phyloP scores from a whole-genome alignment of 2,329 filamentous ascomycete genomes.

The Talaromyces rugulosus region DNA sequence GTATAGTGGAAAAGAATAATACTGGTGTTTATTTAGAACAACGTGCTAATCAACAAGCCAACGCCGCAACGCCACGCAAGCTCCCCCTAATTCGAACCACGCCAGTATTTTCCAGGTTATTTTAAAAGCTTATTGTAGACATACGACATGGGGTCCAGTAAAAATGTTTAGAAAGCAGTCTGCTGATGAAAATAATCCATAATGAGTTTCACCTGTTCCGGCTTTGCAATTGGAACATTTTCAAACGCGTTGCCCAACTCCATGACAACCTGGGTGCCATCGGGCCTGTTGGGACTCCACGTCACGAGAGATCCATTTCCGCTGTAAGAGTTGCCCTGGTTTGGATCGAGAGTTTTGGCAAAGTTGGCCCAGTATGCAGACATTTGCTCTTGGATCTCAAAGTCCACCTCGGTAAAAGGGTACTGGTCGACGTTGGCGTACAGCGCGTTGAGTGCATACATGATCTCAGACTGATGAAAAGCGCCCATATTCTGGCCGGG shows the following conservation, averaged over 20 bases:
- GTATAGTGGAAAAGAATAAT: too few relatives aligned
- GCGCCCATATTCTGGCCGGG: constrained; percentile 33
- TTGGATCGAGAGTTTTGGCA: constrained; percentile 28
- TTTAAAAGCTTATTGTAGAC: too few relatives aligned
- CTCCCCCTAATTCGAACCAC: too few relatives aligned
- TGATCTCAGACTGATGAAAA: constrained; percentile 37
- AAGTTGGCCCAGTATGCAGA: constrained; percentile 34
- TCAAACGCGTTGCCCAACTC: constrained; percentile 1
- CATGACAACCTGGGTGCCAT: constrained; percentile 1
- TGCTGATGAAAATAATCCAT: constrained; percentile 5
- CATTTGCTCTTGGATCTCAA: constrained; percentile 26
- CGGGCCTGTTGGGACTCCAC: neutral
- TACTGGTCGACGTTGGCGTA: constrained; percentile 28
- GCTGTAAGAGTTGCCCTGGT: constrained; percentile 10
- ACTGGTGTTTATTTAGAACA: too few relatives aligned
- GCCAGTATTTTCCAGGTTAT: too few relatives aligned
- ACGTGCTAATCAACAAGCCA: too few relatives aligned
- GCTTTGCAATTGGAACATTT: neutral
- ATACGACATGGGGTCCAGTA: too few relatives aligned
- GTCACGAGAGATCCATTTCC: neutral
- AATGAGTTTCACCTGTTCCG: neutral
- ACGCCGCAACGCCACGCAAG: too few relatives aligned
- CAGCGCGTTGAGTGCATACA: constrained; percentile 35
- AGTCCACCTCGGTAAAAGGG: constrained; percentile 23
- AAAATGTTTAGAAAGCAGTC: neutral